Conservation (phyloP, 345 rosid species). For the Acer yangbiense region DNA sequence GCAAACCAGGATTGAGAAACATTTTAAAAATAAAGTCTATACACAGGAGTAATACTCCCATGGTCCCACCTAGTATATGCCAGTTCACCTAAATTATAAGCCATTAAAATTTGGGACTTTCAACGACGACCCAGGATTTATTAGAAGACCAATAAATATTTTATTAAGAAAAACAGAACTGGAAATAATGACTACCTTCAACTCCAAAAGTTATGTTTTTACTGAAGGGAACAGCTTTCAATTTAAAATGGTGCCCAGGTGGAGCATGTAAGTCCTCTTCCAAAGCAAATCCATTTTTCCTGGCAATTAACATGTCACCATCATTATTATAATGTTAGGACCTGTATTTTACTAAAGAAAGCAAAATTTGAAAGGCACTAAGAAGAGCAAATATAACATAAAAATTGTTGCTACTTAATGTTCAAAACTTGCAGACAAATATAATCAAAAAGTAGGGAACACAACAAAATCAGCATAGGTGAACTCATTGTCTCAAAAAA, state of each 20-base stretch:
- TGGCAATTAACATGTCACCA: conserved; percentile 22
- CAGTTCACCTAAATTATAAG: background rate
- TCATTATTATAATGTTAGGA: conserved; percentile 3
- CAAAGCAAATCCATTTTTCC: conserved; percentile 88
- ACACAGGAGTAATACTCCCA: background rate
- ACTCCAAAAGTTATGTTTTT: conserved; percentile 92
- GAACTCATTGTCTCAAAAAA: background rate
- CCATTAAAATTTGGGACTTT: background rate
- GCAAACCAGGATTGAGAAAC: background rate
- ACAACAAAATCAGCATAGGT: background rate
- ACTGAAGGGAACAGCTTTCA: conserved; percentile 89
- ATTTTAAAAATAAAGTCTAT: background rate
- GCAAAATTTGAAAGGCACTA: background rate
- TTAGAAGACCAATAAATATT: background rate
- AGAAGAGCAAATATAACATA: background rate
- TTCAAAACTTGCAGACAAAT: background rate
- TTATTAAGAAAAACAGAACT: background rate
- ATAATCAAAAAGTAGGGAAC: background rate
- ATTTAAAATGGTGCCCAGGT: conserved; percentile 69
- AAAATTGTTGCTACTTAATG: background rate
- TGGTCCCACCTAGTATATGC: background rate
- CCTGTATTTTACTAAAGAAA: background rate
- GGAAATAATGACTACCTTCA: conserved; percentile 56
- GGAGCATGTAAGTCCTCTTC: conserved; percentile 82
- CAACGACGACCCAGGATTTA: background rate